phyloP scores from a whole-genome alignment of 2,329 filamentous ascomycete genomes.

The Ophiocordyceps camponoti-floridani region DNA sequence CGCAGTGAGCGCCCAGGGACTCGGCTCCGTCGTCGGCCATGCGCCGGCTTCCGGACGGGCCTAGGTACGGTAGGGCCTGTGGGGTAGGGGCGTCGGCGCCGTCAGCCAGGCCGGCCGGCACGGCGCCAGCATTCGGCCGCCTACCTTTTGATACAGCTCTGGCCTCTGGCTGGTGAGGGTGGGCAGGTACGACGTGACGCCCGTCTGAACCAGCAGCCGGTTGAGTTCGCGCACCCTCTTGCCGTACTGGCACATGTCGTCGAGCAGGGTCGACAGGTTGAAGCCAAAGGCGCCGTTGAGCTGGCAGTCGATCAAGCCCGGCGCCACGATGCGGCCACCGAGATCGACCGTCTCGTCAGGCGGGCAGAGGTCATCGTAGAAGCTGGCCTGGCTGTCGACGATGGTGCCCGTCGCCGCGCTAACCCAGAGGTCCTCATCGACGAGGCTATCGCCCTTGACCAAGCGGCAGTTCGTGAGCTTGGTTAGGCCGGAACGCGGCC shows the following conservation, averaged over 20 bases:
- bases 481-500: conserved; percentile 41
- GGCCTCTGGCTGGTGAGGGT: conserved; percentile 66
- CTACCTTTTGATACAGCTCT: conserved; percentile 61
- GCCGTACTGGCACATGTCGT: conserved; percentile 49
- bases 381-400: conserved; percentile 47
- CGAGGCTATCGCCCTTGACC: conserved; percentile 46
- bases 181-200: conserved; percentile 76
- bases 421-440: conserved; percentile 76
- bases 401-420: conserved; percentile 69
- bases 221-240: conserved; percentile 59
- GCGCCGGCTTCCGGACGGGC: conserved; percentile 45
- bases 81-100: background rate
- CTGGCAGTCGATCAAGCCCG: conserved; percentile 80
- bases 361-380: conserved; percentile 48
- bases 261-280: conserved; percentile 70
- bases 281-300: conserved; percentile 87
- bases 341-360: conserved; percentile 67
- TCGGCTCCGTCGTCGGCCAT: conserved; percentile 55
- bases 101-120: background rate
- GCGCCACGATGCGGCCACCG: conserved; percentile 64
- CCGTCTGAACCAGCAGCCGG: conserved; percentile 52
- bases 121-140: background rate
- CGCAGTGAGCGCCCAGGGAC: conserved; percentile 76
- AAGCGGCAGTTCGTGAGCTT: conserved; percentile 83
- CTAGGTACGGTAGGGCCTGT: conserved; percentile 56